A percentile compares a stretch with the other conserved stretches of the same genome.
phyloP scores from a whole-genome alignment of 2,329 filamentous ascomycete species.

The Trichoderma sp. region DNA sequence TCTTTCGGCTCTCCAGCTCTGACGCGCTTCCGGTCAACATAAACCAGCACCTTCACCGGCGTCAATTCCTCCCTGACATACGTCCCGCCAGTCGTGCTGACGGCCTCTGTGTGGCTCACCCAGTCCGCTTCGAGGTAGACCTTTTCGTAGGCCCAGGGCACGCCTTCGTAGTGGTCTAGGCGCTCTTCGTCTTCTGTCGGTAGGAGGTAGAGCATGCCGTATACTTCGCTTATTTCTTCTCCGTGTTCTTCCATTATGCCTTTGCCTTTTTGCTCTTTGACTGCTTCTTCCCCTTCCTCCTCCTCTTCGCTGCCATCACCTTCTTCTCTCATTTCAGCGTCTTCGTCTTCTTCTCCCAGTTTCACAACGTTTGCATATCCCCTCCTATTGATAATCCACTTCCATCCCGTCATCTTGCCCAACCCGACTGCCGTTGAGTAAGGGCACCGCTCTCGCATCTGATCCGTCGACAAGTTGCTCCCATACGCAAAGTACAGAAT shows the following conservation, averaged over 20 bases:
- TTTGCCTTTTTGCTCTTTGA: slow-evolving; percentile 3
- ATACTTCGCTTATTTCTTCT: slow-evolving; percentile 49
- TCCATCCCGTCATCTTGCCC: slow-evolving; percentile 59
- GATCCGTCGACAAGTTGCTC: slow-evolving; percentile 67
- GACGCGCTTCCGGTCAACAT: slow-evolving; percentile 56
- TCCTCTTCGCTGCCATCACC: background rate
- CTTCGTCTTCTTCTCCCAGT: slow-evolving; percentile 15
- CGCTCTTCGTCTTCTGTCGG: slow-evolving; percentile 52
- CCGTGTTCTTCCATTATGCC: slow-evolving; percentile 19
- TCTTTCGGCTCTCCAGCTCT: slow-evolving; percentile 48
- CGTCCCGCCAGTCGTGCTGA: slow-evolving; percentile 30
- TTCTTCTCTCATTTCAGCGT: background rate
- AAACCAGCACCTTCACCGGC: slow-evolving; percentile 55
- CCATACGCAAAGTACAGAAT: slow-evolving; percentile 71
- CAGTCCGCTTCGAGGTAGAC: slow-evolving; percentile 39
- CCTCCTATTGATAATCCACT: slow-evolving; percentile 68
- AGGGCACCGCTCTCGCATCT: slow-evolving; percentile 68
- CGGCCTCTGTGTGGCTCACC: slow-evolving; percentile 30
- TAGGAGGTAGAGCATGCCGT: slow-evolving; percentile 61
- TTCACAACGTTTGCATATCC: slow-evolving; percentile 70
- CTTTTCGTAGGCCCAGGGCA: slow-evolving; percentile 65
- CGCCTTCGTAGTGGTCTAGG: slow-evolving; percentile 65
- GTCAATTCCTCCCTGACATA: slow-evolving; percentile 23
- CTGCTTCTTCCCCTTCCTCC: background rate
- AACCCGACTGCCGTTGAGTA: slow-evolving; percentile 59